Evolutionary conservation across 495 filamentous ascomycete genomes (phyloP).

Genomic region (Aspergillus egyptiacus): DNA sequence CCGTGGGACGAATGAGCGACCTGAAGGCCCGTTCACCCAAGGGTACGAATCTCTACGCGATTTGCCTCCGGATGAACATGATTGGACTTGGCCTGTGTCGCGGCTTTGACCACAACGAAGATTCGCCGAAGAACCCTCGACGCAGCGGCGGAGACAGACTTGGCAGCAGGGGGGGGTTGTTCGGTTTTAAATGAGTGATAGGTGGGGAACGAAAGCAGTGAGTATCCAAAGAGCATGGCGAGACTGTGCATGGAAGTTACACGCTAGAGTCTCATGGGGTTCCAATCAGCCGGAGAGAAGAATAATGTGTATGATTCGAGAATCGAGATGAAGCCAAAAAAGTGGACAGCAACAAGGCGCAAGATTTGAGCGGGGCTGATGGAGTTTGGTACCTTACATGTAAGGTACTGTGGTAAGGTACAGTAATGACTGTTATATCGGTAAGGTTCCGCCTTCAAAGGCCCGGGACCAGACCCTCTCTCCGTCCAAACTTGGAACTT

Average conservation of each 20-base stretch:
- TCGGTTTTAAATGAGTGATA: slow-evolving; percentile 2
- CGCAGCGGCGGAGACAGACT: slow-evolving; percentile 10
- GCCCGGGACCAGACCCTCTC: too few species aligned
- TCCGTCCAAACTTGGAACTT: too few species aligned
- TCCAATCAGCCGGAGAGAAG: slow-evolving; percentile 16
- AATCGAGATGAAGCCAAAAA: slow-evolving; percentile 1
- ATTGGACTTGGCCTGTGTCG: slow-evolving; percentile 12
- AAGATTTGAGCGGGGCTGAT: not conserved
- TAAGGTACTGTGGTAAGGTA: too few species aligned
- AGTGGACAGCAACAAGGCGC: not conserved
- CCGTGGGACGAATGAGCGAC: slow-evolving; percentile 7
- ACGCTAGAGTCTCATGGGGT: slow-evolving; percentile 13
- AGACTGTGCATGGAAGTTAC: not conserved
- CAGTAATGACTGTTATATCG: too few species aligned
- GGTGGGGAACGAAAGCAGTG: slow-evolving; percentile 5
- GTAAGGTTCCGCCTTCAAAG: too few species aligned
- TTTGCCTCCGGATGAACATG: slow-evolving; percentile 10
- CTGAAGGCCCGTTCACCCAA: slow-evolving; percentile 18
- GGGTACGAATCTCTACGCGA: slow-evolving; percentile 2
- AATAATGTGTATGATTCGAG: not conserved
- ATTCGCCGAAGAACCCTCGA: slow-evolving; percentile 13
- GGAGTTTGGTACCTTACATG: not conserved
- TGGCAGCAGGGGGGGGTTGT: slow-evolving; percentile 22
- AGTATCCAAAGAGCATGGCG: slow-evolving; percentile 7
- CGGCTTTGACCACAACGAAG: slow-evolving; percentile 2